phyloP scores from a whole-genome alignment of 805 yeast species.

The Grigorovia yakushimaensis region DNA sequence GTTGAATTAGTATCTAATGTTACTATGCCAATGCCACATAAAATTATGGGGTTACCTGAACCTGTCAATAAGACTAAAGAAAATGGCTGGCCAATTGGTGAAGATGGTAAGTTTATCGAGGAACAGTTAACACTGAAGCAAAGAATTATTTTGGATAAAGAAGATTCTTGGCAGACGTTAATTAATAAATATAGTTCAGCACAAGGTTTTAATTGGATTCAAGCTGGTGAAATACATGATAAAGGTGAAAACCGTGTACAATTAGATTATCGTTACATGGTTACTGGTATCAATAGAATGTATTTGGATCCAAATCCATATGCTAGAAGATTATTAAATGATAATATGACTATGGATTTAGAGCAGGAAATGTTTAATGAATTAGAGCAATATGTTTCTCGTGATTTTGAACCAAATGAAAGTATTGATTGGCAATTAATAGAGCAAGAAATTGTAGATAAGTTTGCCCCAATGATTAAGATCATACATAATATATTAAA shows the following conservation, averaged over 20 bases:
- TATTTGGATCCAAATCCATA: slow-evolving; percentile 42
- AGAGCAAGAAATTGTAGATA: slow-evolving; percentile 38
- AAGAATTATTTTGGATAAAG: slow-evolving; percentile 15
- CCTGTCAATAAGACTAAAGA: slow-evolving; percentile 18
- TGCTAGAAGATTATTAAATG: slow-evolving; percentile 29
- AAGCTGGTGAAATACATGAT: slow-evolving; percentile 39
- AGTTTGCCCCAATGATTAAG: slow-evolving; percentile 43
- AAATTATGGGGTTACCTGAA: slow-evolving; percentile 32
- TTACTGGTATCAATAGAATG: slow-evolving; percentile 45
- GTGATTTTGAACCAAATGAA: slow-evolving; percentile 30
- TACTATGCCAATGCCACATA: slow-evolving; percentile 31
- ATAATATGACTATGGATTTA: slow-evolving; percentile 28
- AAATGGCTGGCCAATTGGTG: slow-evolving; percentile 26
- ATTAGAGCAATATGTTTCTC: slow-evolving; percentile 24
- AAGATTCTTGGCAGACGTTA: slow-evolving; percentile 16
- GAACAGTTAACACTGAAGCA: slow-evolving; percentile 16
- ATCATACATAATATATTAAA: slow-evolving; percentile 33
- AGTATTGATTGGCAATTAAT: slow-evolving; percentile 50
- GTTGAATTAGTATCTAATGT: slow-evolving; percentile 38
- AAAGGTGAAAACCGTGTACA: slow-evolving; percentile 39
- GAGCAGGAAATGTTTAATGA: slow-evolving; percentile 30
- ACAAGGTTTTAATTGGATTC: slow-evolving; percentile 36
- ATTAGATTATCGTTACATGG: slow-evolving; percentile 43
- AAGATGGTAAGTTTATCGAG: slow-evolving; percentile 13
- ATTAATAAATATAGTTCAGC: slow-evolving; percentile 20